A percentile compares a stretch with the other conserved stretches of the same genome.
phyloP scores from a whole-genome alignment of 176 grass and related monocot species.

The Aegilops tauschii region DNA sequence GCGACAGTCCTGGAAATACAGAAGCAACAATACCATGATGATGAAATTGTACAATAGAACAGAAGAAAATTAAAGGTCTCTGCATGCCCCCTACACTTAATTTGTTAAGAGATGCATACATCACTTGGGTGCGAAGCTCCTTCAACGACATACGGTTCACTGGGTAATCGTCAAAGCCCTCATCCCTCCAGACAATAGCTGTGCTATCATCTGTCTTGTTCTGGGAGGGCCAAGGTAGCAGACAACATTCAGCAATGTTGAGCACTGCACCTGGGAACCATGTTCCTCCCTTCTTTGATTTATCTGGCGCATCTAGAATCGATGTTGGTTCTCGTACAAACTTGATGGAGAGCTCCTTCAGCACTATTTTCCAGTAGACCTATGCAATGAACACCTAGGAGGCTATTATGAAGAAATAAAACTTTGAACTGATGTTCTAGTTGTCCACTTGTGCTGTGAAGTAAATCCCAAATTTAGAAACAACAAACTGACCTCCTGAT shows the following conservation, averaged over 20 bases:
- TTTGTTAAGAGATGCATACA: conserved; percentile 42
- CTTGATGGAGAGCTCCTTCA: conserved; percentile 57
- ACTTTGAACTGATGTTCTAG: neutral
- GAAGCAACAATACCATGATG: neutral
- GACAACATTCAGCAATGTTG: conserved; percentile 93
- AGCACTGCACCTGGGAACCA: conserved; percentile 77
- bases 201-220: conserved; percentile 77
- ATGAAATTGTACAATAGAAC: neutral
- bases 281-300: conserved; percentile 61
- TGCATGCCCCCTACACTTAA: neutral
- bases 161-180: conserved; percentile 66
- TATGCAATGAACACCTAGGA: conserved; percentile 8
- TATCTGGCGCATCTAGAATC: conserved; percentile 62
- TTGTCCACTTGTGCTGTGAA: neutral
- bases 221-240: conserved; percentile 54
- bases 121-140: conserved; percentile 76
- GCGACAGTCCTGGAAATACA: conserved; percentile 62
- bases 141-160: conserved; percentile 74
- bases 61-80: neutral
- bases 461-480: neutral
- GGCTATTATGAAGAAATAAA: neutral
- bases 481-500: conserved; percentile 63
- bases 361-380: conserved; percentile 74
- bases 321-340: conserved; percentile 59
- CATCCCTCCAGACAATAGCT: conserved; percentile 86